Percentiles rank a stretch among this genome's conserved stretches.
phyloP scores from a whole-genome alignment of 129 eudicot genomes.

The Flaveria robusta region DNA sequence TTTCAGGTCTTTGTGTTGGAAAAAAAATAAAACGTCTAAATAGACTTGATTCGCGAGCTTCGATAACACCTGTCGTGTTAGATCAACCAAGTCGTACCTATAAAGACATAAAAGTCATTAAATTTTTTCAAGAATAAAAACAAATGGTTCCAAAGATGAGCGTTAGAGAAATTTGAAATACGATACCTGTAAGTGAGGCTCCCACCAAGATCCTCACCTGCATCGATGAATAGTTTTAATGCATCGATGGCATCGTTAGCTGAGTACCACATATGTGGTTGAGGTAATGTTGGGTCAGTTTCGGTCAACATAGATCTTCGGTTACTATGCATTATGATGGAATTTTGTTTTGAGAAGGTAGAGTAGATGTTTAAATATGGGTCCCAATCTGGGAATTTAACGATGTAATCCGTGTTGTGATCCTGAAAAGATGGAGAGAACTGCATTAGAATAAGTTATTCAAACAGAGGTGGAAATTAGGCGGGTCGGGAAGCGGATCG shows the following conservation, averaged over 20 bases:
- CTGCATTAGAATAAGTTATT: not conserved
- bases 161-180: not conserved
- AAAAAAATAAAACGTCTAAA: constrained; percentile 66
- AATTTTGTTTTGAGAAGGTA: constrained; percentile 34
- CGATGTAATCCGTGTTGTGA: constrained; percentile 89
- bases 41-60: constrained; percentile 87
- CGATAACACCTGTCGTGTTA: constrained; percentile 86
- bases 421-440: constrained; percentile 43
- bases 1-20: constrained; percentile 54
- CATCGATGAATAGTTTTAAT: constrained; percentile 70
- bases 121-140: not conserved
- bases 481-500: not conserved
- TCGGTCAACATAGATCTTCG: constrained; percentile 55
- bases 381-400: constrained; percentile 93
- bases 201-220: constrained; percentile 61
- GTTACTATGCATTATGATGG: constrained; percentile 25
- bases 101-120: constrained; percentile 22
- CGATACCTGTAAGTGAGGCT: constrained; percentile 83
- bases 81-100: constrained; percentile 98
- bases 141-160: not conserved
- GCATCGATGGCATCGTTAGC: constrained; percentile 60
- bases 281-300: constrained; percentile 51
- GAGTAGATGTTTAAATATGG: constrained; percentile 42
- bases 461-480: not conserved
- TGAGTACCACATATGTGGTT: constrained; percentile 86